Evolutionary conservation across 2,329 filamentous ascomycete genomes (phyloP), one percentile per base, ranked within the genome.

Genomic region (Botrytis fabae): DNA sequence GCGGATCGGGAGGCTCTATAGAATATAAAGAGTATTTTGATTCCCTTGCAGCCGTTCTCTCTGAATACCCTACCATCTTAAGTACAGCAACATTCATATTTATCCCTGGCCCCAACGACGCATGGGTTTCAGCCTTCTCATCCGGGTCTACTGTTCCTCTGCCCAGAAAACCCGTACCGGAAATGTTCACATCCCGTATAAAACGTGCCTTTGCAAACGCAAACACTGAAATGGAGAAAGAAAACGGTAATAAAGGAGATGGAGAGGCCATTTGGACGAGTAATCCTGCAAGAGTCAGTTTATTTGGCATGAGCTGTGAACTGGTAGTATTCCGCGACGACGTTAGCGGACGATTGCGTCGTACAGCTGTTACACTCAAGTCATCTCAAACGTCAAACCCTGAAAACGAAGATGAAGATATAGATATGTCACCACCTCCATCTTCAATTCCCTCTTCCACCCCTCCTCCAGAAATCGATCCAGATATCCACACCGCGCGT

Each of bases 1-100:
- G 92, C 70, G 91, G 90, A 54, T 91, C 88, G 61, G 91, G 92
- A 35, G 93, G 93, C 54, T 95, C 93, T 82, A 95, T 98, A 77
- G 94, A 97, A 83, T 98, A 97, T 84, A 98, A 98, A 84, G 96
- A 98, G 83, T 92, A 93, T 81, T 98, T 98, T 81, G 94, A 99
- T 83, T 89, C 91, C 14, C 87, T 99, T 20, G 95, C 96, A 4
- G 90, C 91, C 2, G 87, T 93, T 1, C 86, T 99, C 9, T 87
- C 93, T 12, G 94, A 98, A 77, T 98, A 94, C 79, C 93, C 94
- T 4, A 86, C 88, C 0, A 87, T 99, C 22, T 87, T 98, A 61
- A 91, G 92, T 73, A 88, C 88, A 40, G 91, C 93, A 8, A 95
- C 93, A 0, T 97, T 98, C 81, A 86, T 97, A 46, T 97, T 99